Evolutionary conservation across 192 early-diverging fungal species (phyloP).

Genomic region (Paraglomus brasilianum): DNA sequence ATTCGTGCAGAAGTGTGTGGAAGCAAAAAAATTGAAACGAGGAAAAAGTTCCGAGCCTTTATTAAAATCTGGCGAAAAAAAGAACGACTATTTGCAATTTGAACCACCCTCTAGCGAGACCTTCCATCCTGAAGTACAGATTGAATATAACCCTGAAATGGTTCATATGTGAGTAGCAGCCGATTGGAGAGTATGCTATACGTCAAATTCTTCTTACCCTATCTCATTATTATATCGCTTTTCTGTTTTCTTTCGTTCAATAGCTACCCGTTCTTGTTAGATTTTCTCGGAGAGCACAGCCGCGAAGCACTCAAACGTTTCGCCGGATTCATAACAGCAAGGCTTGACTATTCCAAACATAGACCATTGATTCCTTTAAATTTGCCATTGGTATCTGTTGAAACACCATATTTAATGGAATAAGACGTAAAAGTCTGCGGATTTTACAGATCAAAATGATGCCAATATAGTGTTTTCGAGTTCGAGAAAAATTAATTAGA

Average conservation of each 20-base stretch:
- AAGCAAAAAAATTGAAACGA: slow-evolving; percentile 3
- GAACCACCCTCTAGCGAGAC: not conserved
- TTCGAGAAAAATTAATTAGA: no score
- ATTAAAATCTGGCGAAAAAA: not conserved
- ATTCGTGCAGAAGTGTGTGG: slow-evolving; percentile 16
- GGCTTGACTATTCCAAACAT: no score
- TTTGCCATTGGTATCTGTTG: no score
- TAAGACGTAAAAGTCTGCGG: no score
- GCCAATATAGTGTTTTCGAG: no score
- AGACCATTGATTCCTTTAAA: no score
- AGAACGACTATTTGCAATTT: not conserved
- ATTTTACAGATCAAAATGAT: no score
- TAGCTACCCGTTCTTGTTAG: slow-evolving; percentile 15
- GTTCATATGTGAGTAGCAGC: slow-evolving; percentile 9
- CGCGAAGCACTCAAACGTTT: not conserved
- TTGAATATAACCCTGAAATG: slow-evolving; percentile 15
- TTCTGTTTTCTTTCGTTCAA: not conserved
- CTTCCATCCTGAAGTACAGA: not conserved
- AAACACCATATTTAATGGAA: no score
- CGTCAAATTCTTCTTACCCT: not conserved
- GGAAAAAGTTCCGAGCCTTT: not conserved
- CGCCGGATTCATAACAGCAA: not conserved
- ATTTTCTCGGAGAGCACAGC: slow-evolving; percentile 2
- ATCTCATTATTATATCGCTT: not conserved
- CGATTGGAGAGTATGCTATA: not conserved